A percentile compares a stretch with the other conserved stretches of the same genome.
Conservation (phyloP, 192 early-diverging fungal species). For the Haplosporangium gracile region DNA sequence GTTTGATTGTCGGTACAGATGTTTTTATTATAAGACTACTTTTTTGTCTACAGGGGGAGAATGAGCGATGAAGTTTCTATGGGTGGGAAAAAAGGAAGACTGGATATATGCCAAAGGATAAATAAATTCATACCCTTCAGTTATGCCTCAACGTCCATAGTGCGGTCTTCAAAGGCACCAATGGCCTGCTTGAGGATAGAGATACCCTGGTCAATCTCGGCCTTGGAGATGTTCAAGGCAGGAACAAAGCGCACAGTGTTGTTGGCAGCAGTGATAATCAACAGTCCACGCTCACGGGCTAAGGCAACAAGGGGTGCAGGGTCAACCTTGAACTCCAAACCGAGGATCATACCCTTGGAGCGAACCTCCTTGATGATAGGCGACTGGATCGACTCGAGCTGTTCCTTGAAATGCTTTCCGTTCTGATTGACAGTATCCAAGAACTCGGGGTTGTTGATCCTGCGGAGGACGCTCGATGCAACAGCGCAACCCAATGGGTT, state of each 20-base stretch:
- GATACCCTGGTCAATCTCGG: conserved; percentile 83
- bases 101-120: background rate
- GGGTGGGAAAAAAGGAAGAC: background rate
- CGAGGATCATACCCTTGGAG: conserved; percentile 89
- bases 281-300: conserved; percentile 85
- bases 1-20: background rate
- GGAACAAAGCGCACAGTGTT: conserved; percentile 96
- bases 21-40: background rate
- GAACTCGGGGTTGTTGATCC: conserved; percentile 80
- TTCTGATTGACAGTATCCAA: conserved; percentile 75
- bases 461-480: conserved; percentile 78
- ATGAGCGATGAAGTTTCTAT: background rate
- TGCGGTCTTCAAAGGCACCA: conserved; percentile 46
- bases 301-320: conserved; percentile 78
- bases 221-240: conserved; percentile 83
- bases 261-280: conserved; percentile 88
- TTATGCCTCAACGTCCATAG: conserved; percentile 43
- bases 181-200: conserved; percentile 78
- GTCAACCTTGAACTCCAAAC: conserved; percentile 82
- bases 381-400: conserved; percentile 63
- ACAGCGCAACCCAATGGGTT: conserved; percentile 92
- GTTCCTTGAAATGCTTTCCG: conserved; percentile 73
- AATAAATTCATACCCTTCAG: too few species aligned
- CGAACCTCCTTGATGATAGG: conserved; percentile 81
- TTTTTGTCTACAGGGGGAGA: background rate